Base-by-base conservation (phyloP, 768 basidiomycete genomes). In the Phaeolepiota aurea region DNA sequence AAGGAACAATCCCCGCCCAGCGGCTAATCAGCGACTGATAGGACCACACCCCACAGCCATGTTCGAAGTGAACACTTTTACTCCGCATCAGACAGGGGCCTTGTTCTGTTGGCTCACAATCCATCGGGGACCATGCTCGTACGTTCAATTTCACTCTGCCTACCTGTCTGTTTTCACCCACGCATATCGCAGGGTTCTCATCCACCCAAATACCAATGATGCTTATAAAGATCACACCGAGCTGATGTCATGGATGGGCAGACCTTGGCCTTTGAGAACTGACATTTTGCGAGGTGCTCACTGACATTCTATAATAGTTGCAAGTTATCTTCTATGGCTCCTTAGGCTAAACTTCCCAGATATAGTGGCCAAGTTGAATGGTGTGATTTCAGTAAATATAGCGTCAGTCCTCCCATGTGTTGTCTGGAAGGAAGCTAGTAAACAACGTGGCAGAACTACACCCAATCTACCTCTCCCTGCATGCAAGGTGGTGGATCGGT, bases 101-200 rank as follows among this genome's bases (percentile, higher is more conserved):
- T 57, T 86, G 10, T 83, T 85, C 51, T 66, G 76, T 3, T 86
- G 75, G 74, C 68, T 84, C 13, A 72, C 68, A 13, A 77, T 82
- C 21, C 65, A 83, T 54, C 72, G 81, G 4, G 82, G 83, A 9
- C 77, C 81, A 5, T 77, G 74, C 66, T 82, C 81, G 82, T 84
- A 53, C 32, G 82, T 67, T 12, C n/a, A 40, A 21, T 13, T 14
- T 15, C 13, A 25, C 15, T 20, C 25, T 38, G 30, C 18, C 32
- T 38, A 38, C 32, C 31, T 13, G 3, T 12, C 32, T 7, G 18
- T 35, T 35, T 9, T 14, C 22, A 14, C n/a, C n/a, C n/a, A n/a
- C n/a, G n/a, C n/a, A n/a, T n/a, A n/a, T n/a, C n/a, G n/a, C 48
- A 84, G 82, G 12, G 79, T 86, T 18, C 63, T 84, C 4, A 60